phyloP scores from a whole-genome alignment of 768 basidiomycete genomes.

The Flagelloscypha sp. region DNA sequence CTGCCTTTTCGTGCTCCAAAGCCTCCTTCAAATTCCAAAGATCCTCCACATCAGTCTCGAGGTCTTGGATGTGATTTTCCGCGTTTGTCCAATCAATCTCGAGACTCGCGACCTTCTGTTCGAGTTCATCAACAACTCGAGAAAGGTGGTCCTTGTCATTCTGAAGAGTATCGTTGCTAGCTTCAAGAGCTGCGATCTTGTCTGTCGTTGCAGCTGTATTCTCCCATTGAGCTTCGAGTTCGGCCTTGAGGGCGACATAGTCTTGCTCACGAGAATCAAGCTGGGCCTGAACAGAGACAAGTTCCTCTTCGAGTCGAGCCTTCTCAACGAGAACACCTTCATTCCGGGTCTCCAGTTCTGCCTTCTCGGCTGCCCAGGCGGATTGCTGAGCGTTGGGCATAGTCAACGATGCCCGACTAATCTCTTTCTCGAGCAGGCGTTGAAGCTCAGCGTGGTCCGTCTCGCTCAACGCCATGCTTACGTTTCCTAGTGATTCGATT shows the following conservation, averaged over 20 bases:
- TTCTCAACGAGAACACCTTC: slow-evolving; percentile 38
- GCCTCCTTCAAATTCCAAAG: slow-evolving; percentile 42
- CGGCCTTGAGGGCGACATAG: slow-evolving; percentile 41
- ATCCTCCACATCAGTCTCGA: slow-evolving; percentile 50
- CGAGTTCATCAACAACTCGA: slow-evolving; percentile 32
- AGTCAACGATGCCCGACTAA: too few relatives aligned
- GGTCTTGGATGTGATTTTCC: slow-evolving; percentile 46
- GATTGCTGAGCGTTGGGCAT: too few relatives aligned
- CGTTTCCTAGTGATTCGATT: slow-evolving; percentile 48
- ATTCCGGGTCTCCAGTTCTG: slow-evolving; percentile 46
- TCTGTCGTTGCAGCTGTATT: slow-evolving; percentile 52
- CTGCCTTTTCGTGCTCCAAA: slow-evolving; percentile 46
- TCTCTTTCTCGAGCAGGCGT: slow-evolving; percentile 29
- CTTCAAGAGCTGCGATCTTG: slow-evolving; percentile 31
- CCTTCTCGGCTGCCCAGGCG: slow-evolving; percentile 25
- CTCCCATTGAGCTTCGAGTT: slow-evolving; percentile 67
- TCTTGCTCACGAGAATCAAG: slow-evolving; percentile 37
- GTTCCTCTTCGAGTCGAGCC: slow-evolving; percentile 31
- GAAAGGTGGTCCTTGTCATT: slow-evolving; percentile 31
- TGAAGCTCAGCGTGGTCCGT: slow-evolving; percentile 37
- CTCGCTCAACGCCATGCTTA: slow-evolving; percentile 25
- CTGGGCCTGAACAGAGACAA: slow-evolving; percentile 32
- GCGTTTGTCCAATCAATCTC: slow-evolving; percentile 49
- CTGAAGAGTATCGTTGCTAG: slow-evolving; percentile 27
- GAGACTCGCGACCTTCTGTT: slow-evolving; percentile 34